Evolutionary conservation across 441 rosid genomes (phyloP), one percentile per base, ranked within the genome.

Genomic region (Manihot esculenta): DNA sequence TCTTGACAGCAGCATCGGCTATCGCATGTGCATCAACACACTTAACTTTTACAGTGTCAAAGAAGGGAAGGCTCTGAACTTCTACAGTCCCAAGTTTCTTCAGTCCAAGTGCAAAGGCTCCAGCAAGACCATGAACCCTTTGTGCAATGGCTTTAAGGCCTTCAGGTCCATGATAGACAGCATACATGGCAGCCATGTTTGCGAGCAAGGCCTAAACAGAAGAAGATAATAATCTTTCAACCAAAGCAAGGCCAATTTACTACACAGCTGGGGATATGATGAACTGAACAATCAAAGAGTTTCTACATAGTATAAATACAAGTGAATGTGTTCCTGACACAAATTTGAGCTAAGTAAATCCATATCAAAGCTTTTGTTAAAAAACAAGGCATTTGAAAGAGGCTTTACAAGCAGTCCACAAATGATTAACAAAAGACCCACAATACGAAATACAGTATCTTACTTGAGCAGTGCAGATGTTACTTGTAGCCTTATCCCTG

Each of bases 391-490:
- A 20, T 23, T 20, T 17, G 12, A 49, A n/a, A 48, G 42, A 15
- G 57, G 47, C 55, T 45, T 56, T n/a, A 58, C 11, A 53, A 53
- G 56, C 50, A 80, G 10, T 70, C 58, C 20, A 44, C 5, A 64
- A 2, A 18, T 20, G 33, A 70, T 50, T 23, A 66, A 63, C 47
- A 57, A 18, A 64, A 62, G 21, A 62, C n/a, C 24, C 48, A 65
- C 5, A 27, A 59, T 5, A 62, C 35, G 57, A 65, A 66, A 9
- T 64, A 73, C 17, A 60, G 30, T 70, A 6, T 76, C 84, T 83
- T 86, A 92, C 99, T 79, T 94, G 99, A 79, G 99, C 95, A 63
- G 99, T 94, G 83, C 98, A 94, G 84, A 94, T 94, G 89, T 94
- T 94, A 85, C 98, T 90, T 68, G 98, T 92, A 64, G 98, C 99